Conservation (phyloP, 2,329 filamentous ascomycete genomes). For the Alternaria rosae region DNA sequence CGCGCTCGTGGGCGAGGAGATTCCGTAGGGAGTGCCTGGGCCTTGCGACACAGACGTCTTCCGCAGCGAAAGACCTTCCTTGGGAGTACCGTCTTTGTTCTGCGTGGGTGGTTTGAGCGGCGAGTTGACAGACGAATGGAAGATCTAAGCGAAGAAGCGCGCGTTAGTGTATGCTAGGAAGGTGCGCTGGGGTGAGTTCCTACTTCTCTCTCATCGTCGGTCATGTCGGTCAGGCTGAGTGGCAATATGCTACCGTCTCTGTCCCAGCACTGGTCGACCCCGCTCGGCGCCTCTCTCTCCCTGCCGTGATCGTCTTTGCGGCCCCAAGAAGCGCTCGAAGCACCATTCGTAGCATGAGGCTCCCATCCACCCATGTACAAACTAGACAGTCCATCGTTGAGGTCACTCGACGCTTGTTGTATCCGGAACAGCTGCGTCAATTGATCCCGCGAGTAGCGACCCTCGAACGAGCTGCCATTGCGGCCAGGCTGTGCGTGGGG, state of each 20-base stretch:
- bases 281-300: slow-evolving; percentile 74
- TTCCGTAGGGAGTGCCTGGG: slow-evolving; percentile 68
- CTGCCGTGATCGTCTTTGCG: slow-evolving; percentile 75
- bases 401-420: slow-evolving; percentile 61
- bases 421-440: slow-evolving; percentile 75
- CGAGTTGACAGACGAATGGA: slow-evolving; percentile 88
- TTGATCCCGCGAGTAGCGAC: slow-evolving; percentile 79
- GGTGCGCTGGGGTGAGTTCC: slow-evolving; percentile 30
- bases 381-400: slow-evolving; percentile 67
- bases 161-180: slow-evolving; percentile 19
- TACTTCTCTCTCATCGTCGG: slow-evolving; percentile 71
- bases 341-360: slow-evolving; percentile 73
- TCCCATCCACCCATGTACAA: slow-evolving; percentile 82
- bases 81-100: slow-evolving; percentile 68
- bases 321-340: slow-evolving; percentile 70
- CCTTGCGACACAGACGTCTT: slow-evolving; percentile 84
- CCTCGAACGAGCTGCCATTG: slow-evolving; percentile 63
- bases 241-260: slow-evolving; percentile 72
- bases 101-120: slow-evolving; percentile 85
- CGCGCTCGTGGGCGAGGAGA: slow-evolving; percentile 75
- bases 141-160: slow-evolving; percentile 64
- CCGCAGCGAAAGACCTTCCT: slow-evolving; percentile 68
- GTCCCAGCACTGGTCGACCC: slow-evolving; percentile 95
- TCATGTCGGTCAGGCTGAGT: slow-evolving; percentile 76
- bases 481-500: slow-evolving; percentile 66